These are phyloP conservation scores for Cercophora samala DNA, from an alignment of 495 filamentous ascomycete species.

Conservation along the genomic window DNA sequence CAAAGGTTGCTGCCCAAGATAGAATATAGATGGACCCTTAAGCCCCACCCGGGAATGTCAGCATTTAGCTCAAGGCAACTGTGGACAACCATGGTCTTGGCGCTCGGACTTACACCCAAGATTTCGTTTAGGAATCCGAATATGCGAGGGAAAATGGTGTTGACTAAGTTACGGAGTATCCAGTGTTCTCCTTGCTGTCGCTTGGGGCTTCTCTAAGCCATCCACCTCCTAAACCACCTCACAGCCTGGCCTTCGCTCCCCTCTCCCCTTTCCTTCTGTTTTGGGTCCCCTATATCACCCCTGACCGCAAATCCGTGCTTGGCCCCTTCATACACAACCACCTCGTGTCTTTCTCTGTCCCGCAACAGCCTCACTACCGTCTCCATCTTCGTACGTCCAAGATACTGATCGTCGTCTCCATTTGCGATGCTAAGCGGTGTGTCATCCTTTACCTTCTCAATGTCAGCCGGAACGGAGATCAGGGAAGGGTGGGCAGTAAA, in stretches of 20 bases:
- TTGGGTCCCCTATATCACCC: conserved; percentile 41
- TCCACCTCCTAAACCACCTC: conserved; percentile 46
- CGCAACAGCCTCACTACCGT: conserved; percentile 44
- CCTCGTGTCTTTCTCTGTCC: conserved; percentile 43
- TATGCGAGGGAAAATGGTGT: too few species aligned
- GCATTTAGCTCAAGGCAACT: not conserved
- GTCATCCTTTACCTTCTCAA: conserved; percentile 44
- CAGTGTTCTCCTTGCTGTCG: too few species aligned
- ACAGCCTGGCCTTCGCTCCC: conserved; percentile 48
- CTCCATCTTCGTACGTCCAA: conserved; percentile 40
- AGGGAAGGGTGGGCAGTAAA: conserved; percentile 56
- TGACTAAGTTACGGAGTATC: too few species aligned
- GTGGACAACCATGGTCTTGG: too few species aligned
- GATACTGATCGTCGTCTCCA: conserved; percentile 50
- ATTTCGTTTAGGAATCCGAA: too few species aligned
- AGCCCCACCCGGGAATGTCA: not conserved
- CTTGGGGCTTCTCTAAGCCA: not conserved
- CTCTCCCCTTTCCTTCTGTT: conserved; percentile 47
- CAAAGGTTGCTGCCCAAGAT: not conserved
- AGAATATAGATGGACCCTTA: too few species aligned
- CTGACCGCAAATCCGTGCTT: conserved; percentile 61
- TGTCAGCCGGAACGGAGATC: conserved; percentile 53
- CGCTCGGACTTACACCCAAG: too few species aligned
- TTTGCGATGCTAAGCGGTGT: conserved; percentile 54
- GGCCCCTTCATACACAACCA: conserved; percentile 54